phyloP scores from a whole-genome alignment of 257 asterid genomes.

The Ehretia macrophylla region DNA sequence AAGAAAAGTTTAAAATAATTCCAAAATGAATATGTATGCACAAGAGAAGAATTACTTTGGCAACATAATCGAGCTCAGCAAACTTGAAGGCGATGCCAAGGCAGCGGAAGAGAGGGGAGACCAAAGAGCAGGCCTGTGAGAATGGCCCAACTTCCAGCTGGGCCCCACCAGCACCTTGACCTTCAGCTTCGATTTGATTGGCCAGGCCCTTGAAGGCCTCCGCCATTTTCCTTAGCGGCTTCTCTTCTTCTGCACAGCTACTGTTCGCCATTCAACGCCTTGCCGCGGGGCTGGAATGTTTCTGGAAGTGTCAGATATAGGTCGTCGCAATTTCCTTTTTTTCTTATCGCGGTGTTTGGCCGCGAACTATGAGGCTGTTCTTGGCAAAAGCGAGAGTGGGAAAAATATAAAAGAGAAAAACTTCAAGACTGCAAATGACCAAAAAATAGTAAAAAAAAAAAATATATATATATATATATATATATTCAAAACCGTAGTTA shows the following conservation, averaged over 20 bases:
- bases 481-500: too few relatives aligned
- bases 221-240: constrained; percentile 66
- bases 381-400: too few relatives aligned
- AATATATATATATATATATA: too few relatives aligned
- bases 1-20: background rate
- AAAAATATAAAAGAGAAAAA: too few relatives aligned
- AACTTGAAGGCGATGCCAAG: constrained; percentile 95
- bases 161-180: constrained; percentile 33
- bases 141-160: constrained; percentile 55
- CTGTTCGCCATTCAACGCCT: constrained; percentile 22
- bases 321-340: too few relatives aligned
- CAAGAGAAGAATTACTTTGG: constrained; percentile 42
- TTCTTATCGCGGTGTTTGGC: too few relatives aligned
- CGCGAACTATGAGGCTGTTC: too few relatives aligned
- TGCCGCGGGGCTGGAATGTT: too few relatives aligned
- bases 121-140: constrained; percentile 76
- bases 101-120: constrained; percentile 90
- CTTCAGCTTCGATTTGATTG: constrained; percentile 25
- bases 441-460: too few relatives aligned
- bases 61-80: constrained; percentile 86
- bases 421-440: too few relatives aligned
- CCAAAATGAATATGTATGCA: background rate
- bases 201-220: constrained; percentile 70
- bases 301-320: too few relatives aligned
- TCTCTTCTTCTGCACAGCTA: constrained; percentile 23